A percentile compares a stretch with the other conserved stretches of the same genome.
phyloP scores from a whole-genome alignment of 1,284 basidiomycete genomes.

The Boletus sp. region DNA sequence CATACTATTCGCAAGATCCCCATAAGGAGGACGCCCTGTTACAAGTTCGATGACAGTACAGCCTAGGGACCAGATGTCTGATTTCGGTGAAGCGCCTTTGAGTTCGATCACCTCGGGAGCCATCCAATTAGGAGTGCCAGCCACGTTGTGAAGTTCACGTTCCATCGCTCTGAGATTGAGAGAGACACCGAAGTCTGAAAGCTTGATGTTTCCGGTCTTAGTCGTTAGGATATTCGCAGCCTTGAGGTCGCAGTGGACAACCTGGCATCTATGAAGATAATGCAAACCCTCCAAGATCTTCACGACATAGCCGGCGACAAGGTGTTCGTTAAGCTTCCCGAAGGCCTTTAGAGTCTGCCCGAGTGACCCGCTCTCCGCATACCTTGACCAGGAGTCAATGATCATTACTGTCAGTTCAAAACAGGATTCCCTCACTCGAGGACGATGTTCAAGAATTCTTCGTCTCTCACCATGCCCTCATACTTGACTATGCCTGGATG shows the following conservation, averaged over 20 bases:
- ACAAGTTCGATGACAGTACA: slow-evolving; percentile 93
- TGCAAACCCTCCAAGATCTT: slow-evolving; percentile 91
- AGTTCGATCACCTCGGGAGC: slow-evolving; percentile 92
- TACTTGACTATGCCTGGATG: slow-evolving; percentile 96
- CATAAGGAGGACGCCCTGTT: slow-evolving; percentile 88
- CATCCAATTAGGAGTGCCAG: slow-evolving; percentile 98
- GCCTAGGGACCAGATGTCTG: slow-evolving; percentile 89
- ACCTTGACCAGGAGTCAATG: slow-evolving; percentile 45
- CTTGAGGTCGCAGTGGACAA: slow-evolving; percentile 92
- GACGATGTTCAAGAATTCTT: slow-evolving; percentile 83
- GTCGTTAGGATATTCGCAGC: slow-evolving; percentile 98
- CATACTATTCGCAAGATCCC: slow-evolving; percentile 82
- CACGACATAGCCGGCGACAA: slow-evolving; percentile 86
- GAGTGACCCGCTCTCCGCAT: slow-evolving; percentile 90
- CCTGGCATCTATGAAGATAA: slow-evolving; percentile 81
- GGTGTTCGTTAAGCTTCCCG: slow-evolving; percentile 84
- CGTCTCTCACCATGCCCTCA: slow-evolving; percentile 90
- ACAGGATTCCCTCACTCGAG: slow-evolving; percentile 69
- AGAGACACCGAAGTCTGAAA: slow-evolving; percentile 98
- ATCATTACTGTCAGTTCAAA: slow-evolving; percentile 15
- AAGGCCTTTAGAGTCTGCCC: slow-evolving; percentile 89
- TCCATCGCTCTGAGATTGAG: slow-evolving; percentile 96
- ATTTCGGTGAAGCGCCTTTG: slow-evolving; percentile 71
- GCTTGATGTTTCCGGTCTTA: slow-evolving; percentile 94
- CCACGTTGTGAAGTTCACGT: slow-evolving; percentile 80